phyloP scores from a whole-genome alignment of 192 early-diverging fungal genomes.

The Podila clonocystis region DNA sequence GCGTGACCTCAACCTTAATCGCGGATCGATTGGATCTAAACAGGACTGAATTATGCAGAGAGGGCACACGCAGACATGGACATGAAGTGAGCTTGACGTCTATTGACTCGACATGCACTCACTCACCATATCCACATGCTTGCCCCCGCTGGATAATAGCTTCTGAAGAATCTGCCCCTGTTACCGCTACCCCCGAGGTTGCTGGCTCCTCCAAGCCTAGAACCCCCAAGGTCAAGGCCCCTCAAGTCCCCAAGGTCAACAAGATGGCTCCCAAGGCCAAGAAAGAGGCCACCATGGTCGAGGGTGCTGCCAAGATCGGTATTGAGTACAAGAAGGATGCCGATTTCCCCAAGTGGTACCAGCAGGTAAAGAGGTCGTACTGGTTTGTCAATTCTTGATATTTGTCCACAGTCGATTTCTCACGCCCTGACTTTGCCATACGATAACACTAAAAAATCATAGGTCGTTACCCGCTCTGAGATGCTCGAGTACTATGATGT shows the following conservation, averaged over 20 bases:
- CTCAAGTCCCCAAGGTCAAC: constrained; percentile 50
- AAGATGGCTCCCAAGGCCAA: constrained; percentile 56
- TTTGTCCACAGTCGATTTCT: background rate
- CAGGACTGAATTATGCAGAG: too few relatives aligned
- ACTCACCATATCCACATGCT: too few relatives aligned
- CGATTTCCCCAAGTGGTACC: constrained; percentile 95
- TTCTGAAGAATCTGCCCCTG: constrained; percentile 77
- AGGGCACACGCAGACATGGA: too few relatives aligned
- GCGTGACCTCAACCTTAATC: too few relatives aligned
- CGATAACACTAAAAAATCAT: background rate
- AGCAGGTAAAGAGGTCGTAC: constrained; percentile 64
- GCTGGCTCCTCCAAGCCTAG: constrained; percentile 66
- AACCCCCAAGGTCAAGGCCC: constrained; percentile 58
- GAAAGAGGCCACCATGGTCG: constrained; percentile 44
- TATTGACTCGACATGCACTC: too few relatives aligned
- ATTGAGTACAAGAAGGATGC: constrained; percentile 88
- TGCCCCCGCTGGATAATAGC: background rate
- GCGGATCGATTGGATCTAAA: too few relatives aligned
- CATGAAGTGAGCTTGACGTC: too few relatives aligned
- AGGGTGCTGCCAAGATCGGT: constrained; percentile 80
- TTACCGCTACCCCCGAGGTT: constrained; percentile 56
- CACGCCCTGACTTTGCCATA: background rate
- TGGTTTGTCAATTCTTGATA: background rate
- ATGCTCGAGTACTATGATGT: constrained; percentile 99
- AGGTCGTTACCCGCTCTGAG: constrained; percentile 89